phyloP scores from a whole-genome alignment of 129 eudicot genomes.

The Saussurea involucrata region DNA sequence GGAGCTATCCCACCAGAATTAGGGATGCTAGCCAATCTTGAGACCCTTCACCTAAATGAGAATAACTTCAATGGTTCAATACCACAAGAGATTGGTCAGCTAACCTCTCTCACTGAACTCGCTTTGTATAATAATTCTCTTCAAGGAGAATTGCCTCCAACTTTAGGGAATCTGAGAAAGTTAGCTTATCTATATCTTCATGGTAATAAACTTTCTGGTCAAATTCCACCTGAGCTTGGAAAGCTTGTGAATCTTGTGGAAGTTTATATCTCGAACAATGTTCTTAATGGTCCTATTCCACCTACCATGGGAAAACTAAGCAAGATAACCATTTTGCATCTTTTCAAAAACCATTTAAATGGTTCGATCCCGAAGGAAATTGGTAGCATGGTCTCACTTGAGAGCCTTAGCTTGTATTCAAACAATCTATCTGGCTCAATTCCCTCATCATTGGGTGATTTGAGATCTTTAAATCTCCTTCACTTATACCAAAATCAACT shows the following conservation, averaged over 20 bases:
- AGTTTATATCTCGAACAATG: not conserved
- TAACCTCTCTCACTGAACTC: not conserved
- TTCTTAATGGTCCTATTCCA: no score
- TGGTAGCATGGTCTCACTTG: no score
- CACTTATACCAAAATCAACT: not conserved
- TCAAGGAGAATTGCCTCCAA: constrained; percentile 9
- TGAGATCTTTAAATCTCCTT: not conserved
- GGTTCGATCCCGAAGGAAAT: no score
- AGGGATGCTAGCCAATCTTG: constrained; percentile 18
- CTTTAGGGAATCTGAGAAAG: constrained; percentile 9
- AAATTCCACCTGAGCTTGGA: constrained; percentile 21
- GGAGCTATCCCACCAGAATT: constrained; percentile 28
- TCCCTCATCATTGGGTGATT: not conserved
- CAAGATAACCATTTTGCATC: no score
- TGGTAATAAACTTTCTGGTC: constrained; percentile 1
- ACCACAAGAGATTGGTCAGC: constrained; percentile 22
- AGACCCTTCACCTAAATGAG: constrained; percentile 4
- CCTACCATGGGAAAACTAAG: no score
- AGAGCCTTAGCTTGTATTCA: no score
- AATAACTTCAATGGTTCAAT: constrained; percentile 14
- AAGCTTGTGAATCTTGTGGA: constrained; percentile 5
- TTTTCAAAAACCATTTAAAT: no score
- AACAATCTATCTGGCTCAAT: not conserved
- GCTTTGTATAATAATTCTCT: constrained; percentile 7
- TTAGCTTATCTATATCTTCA: constrained; percentile 9